A percentile compares a stretch with the other conserved stretches of the same genome.
These are phyloP conservation scores for Zygnema cylindricum DNA, from an alignment of 139 green algal genomes.

Conservation along the genomic window DNA sequence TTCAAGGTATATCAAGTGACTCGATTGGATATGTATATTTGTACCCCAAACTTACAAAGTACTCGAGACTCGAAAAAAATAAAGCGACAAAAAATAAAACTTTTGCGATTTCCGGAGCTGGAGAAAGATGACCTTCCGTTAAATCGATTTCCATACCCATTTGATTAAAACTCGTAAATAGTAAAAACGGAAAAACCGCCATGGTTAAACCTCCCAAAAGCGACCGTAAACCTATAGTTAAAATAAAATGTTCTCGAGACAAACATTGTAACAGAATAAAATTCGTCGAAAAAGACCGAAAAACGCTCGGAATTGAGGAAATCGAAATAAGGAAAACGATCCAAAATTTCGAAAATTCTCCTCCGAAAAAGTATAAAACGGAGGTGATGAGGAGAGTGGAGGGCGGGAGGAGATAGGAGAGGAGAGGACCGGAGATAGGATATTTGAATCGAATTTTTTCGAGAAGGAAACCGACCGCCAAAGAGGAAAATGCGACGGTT, in stretches of 20 bases:
- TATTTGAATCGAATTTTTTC: not conserved
- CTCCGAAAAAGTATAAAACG: not conserved
- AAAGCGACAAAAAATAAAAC: not conserved
- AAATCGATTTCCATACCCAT: not conserved
- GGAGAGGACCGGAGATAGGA: not conserved
- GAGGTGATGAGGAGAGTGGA: not conserved
- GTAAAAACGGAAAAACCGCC: not conserved
- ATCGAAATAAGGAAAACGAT: not conserved
- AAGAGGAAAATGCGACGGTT: not conserved
- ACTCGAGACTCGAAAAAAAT: not conserved
- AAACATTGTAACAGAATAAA: not conserved
- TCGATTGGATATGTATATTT: not conserved
- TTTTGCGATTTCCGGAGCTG: not conserved
- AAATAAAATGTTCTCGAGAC: not conserved
- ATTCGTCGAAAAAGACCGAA: constrained; percentile 1
- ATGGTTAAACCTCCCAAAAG: constrained; percentile 9
- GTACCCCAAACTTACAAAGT: not conserved
- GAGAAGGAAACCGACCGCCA: not conserved
- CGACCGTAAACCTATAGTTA: not conserved
- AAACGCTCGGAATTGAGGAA: not conserved
- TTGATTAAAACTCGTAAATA: not conserved
- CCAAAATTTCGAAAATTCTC: not conserved
- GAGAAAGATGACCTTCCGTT: not conserved
- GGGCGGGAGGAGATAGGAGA: not conserved
- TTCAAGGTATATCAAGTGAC: constrained; percentile 17